Evolutionary conservation across 2,329 filamentous ascomycete species (phyloP).

Genomic region (Chaetomium strumarium): DNA sequence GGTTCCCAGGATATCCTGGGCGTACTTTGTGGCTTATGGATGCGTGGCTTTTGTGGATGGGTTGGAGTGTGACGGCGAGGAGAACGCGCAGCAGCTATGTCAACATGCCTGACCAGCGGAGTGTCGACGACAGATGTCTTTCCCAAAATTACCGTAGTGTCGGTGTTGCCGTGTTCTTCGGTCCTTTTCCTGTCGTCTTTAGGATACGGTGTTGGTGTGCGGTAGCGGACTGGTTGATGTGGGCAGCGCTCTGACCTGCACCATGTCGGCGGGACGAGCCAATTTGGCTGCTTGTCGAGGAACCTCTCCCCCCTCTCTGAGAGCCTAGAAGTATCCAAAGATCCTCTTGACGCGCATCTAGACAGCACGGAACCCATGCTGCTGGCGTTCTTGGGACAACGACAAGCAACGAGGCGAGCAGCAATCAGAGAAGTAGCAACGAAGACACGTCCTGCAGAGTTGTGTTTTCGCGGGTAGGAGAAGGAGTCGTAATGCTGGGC

Average conservation of each 20-base stretch:
- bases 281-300: constrained; percentile 18
- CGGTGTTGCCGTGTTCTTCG: neutral
- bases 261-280: constrained; percentile 12
- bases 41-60: neutral
- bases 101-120: constrained; percentile 5
- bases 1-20: constrained; percentile 14
- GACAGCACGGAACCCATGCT: constrained; percentile 17
- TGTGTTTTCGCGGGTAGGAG: neutral
- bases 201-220: constrained; percentile 19
- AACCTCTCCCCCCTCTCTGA: constrained; percentile 12
- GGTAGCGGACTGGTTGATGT: constrained; percentile 16
- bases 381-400: neutral
- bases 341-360: constrained; percentile 10
- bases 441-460: neutral
- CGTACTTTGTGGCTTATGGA: neutral
- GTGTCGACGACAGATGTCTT: constrained; percentile 11
- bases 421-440: neutral
- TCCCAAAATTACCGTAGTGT: neutral
- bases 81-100: neutral
- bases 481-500: neutral
- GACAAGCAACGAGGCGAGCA: neutral
- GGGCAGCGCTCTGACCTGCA: constrained; percentile 7
- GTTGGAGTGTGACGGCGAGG: neutral
- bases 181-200: constrained; percentile 16
- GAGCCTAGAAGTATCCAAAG: neutral